Conservation (phyloP, 2,329 filamentous ascomycete species). For the Sporothrix curviconia region DNA sequence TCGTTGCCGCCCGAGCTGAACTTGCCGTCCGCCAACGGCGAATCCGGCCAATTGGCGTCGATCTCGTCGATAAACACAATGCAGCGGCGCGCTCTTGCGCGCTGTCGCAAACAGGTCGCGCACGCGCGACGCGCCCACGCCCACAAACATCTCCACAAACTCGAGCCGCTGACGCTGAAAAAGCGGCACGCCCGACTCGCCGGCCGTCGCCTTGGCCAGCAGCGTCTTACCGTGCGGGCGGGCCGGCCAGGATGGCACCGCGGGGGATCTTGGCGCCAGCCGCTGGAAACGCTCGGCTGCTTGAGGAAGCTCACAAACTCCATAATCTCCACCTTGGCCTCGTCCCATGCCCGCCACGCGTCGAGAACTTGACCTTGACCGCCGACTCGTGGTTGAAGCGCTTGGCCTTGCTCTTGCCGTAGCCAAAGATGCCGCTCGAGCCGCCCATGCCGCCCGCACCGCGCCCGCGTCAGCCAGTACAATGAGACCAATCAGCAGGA, state of each 20-base stretch:
- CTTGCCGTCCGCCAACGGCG: conserved; percentile 66
- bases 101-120: conserved; percentile 91
- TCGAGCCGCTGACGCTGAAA: conserved; percentile 96
- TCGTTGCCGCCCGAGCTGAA: conserved; percentile 84
- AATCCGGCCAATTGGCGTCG: conserved; percentile 90
- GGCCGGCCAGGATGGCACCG: conserved; percentile 93
- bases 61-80: conserved; percentile 99
- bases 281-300: conserved; percentile 89
- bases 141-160: conserved; percentile 99
- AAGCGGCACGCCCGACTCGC: conserved; percentile 95
- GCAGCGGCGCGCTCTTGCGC: conserved; percentile 89
- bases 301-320: conserved; percentile 98
- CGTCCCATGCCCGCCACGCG: conserved; percentile 97
- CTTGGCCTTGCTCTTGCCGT: conserved; percentile 92
- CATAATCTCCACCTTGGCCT: conserved; percentile 98
- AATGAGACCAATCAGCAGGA: conserved; percentile 80
- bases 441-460: conserved; percentile 55
- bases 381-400: conserved; percentile 96
- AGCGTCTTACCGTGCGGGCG: conserved; percentile 95
- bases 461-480: conserved; percentile 70
- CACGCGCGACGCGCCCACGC: conserved; percentile 92
- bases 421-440: conserved; percentile 80
- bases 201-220: conserved; percentile 92
- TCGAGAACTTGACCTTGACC: conserved; percentile 92
- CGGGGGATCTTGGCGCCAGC: conserved; percentile 94